A percentile compares a stretch with the other conserved stretches of the same genome.
phyloP scores from a whole-genome alignment of 805 yeast species.

The Teunomyces aglyptinius region DNA sequence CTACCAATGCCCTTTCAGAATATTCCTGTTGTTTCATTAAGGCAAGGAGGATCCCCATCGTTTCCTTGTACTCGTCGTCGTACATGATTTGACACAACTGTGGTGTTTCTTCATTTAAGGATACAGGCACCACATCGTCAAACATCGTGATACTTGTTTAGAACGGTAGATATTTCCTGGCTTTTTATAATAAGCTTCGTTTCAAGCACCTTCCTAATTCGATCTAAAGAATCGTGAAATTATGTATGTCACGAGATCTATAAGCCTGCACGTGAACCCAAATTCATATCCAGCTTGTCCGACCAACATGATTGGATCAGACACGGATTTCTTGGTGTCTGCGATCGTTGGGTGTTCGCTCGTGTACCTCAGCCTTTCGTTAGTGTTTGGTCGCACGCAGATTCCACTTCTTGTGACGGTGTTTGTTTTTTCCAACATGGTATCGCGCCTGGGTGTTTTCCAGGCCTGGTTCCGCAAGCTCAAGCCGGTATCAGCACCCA shows the following conservation, averaged over 20 bases:
- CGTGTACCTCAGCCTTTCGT: constrained; percentile 18
- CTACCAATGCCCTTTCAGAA: constrained; percentile 65
- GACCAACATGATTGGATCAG: not conserved
- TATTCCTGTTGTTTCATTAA: constrained; percentile 58
- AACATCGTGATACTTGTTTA: constrained; percentile 18
- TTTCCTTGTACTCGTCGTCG: constrained; percentile 62
- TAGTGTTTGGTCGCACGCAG: constrained; percentile 19
- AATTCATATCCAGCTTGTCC: too few species aligned
- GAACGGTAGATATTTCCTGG: not conserved
- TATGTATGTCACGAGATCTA: too few species aligned
- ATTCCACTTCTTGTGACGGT: constrained; percentile 28
- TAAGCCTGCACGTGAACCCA: too few species aligned
- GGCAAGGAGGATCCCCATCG: constrained; percentile 61
- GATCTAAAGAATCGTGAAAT: not conserved
- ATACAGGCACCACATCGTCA: constrained; percentile 44
- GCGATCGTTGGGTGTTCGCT: constrained; percentile 16
- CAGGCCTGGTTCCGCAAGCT: constrained; percentile 12
- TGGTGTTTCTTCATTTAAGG: constrained; percentile 40
- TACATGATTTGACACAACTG: constrained; percentile 68
- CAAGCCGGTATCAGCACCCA: not conserved
- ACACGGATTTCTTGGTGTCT: constrained; percentile 14
- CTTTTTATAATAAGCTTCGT: not conserved
- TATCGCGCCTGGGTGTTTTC: constrained; percentile 26
- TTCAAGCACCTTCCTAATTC: not conserved
- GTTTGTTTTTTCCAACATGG: constrained; percentile 33